Evolutionary conservation across 2,329 filamentous ascomycete species (phyloP).

Genomic region (Chrysoporthe deuterocubensis): DNA sequence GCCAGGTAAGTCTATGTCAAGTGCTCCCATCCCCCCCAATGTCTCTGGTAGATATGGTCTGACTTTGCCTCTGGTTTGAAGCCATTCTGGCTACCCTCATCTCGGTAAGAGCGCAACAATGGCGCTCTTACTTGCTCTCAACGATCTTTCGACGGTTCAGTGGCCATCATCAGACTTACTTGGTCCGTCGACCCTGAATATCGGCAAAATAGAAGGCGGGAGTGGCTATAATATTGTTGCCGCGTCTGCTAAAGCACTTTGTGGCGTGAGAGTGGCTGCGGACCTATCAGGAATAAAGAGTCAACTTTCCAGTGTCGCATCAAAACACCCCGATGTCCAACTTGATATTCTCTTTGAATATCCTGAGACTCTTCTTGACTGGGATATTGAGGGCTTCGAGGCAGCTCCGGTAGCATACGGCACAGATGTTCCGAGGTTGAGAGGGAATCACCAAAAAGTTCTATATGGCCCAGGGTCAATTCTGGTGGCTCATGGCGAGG

Average conservation of each 20-base stretch:
- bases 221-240: constrained; percentile 46
- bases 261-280: constrained; percentile 43
- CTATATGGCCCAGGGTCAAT: constrained; percentile 47
- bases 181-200: constrained; percentile 45
- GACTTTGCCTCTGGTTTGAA: constrained; percentile 4
- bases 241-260: constrained; percentile 43
- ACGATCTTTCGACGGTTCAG: constrained; percentile 37
- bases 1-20: constrained; percentile 41
- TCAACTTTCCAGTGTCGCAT: constrained; percentile 39
- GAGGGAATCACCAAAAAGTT: constrained; percentile 39
- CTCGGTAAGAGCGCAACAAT: constrained; percentile 40
- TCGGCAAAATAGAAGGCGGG: constrained; percentile 44
- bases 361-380: constrained; percentile 43
- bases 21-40: not conserved
- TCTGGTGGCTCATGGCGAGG: constrained; percentile 42
- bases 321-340: constrained; percentile 39
- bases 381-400: constrained; percentile 44
- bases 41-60: not conserved
- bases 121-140: constrained; percentile 38
- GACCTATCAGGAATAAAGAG: constrained; percentile 41
- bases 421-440: constrained; percentile 44
- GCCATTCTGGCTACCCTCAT: constrained; percentile 43
- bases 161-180: constrained; percentile 43
- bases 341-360: constrained; percentile 43
- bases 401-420: constrained; percentile 43